Evolutionary conservation across 805 yeast genomes (phyloP).

Genomic region (Candida quercuum): DNA sequence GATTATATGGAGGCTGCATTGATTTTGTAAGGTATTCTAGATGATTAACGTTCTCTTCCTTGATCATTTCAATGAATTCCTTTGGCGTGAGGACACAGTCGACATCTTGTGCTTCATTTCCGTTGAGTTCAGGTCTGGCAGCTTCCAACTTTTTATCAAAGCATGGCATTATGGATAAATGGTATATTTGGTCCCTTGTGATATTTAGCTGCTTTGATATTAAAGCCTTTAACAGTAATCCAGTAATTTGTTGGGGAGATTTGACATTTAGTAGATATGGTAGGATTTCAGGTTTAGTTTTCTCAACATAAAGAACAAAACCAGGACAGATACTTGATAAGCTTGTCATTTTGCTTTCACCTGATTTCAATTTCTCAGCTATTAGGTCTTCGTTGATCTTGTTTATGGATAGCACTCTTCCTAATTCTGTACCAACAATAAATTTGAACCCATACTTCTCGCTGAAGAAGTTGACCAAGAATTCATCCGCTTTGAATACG

Average conservation of each 20-base stretch:
- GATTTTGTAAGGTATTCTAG: constrained; percentile 19
- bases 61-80: constrained; percentile 71
- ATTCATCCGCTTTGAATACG: constrained; percentile 54
- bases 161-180: constrained; percentile 91
- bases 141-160: constrained; percentile 96
- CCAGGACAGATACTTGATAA: constrained; percentile 88
- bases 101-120: constrained; percentile 50
- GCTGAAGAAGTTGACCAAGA: constrained; percentile 52
- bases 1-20: constrained; percentile 10
- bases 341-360: constrained; percentile 4
- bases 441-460: constrained; percentile 61
- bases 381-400: constrained; percentile 39
- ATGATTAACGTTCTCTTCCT: constrained; percentile 43
- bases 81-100: constrained; percentile 93
- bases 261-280: constrained; percentile 68
- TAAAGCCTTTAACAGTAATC: constrained; percentile 60
- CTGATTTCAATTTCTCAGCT: constrained; percentile 6
- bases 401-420: constrained; percentile 60
- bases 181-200: constrained; percentile 47
- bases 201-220: constrained; percentile 30
- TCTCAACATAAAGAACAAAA: constrained; percentile 92
- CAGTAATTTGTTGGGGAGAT: constrained; percentile 93
- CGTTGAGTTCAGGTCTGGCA: constrained; percentile 65
- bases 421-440: constrained; percentile 81
- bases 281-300: constrained; percentile 83